Base-by-base conservation (phyloP, 345 rosid genomes). In the Populus deltoides region DNA sequence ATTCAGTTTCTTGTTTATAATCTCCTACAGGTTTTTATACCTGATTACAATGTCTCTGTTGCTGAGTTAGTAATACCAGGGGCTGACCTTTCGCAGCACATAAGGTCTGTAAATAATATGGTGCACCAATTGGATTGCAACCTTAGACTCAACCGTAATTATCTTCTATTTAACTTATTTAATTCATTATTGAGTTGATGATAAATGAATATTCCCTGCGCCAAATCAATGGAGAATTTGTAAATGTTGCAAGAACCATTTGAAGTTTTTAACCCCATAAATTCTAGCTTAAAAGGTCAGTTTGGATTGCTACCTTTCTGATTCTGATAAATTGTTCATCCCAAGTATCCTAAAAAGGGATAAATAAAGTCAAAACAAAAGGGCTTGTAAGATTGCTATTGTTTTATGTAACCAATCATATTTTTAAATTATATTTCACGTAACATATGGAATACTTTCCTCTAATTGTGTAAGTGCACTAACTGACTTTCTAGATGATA, bases 61-160 rank as follows among this genome's bases (percentile, higher is more conserved):
- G 90, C 90, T 77, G 90, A 87, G 75, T 53, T 87, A 76, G 88
- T 87, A 35, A 85, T 85, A 74, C 88, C 90, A 20, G 88, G 86
- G 68, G 86, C 90, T 77, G 90, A 87, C 79, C 82, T 87, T 69
- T 85, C 88, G 29, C 88, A 87, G 79, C 90, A 87, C 80, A 66
- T 85, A 75, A 84, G 89, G 87, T 84, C 51, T 73, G 78, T 73
- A 73, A 73, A 73, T 15, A 36, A 74, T 22, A 3, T 71, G 47
- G 1, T 17, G 22, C 63, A 29, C 7, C 20, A 25, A 5, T 47
- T 71, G 15, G 31, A 68, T 33, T 18, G 5, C n/a, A 47, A 62
- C 36, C 29, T 49, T 20, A 15, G 29, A 66, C 62, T 77, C 35
- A 29, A 49, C 31, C 8, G 70, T 38, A 33, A 18, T 11, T 59